Evolutionary conservation across 176 grass and related monocot genomes (phyloP), one percentile per base, ranked within the genome.

Genomic region (Carex pumila): DNA sequence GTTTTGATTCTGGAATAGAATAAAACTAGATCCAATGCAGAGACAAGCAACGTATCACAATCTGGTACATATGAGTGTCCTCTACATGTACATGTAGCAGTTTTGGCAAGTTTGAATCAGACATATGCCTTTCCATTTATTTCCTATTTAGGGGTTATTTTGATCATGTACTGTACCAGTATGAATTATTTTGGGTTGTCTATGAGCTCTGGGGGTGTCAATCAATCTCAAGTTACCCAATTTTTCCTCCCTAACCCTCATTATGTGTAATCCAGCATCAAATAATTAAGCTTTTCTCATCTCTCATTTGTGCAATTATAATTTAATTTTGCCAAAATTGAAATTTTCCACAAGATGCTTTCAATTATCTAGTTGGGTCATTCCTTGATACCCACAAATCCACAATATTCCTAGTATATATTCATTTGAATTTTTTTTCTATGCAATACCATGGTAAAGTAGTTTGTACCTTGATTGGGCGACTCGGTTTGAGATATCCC

Each of bases 381-480:
- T 75, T 21, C n/a, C 7, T 75, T 54, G 14, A 53, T 10, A 71
- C 17, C 25, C 25, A 25, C 25, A 25, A 25, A 25, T 25, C 17
- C 17, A 71, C 1, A 79, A 6, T 21, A 68, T 66, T 47, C 62
- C 49, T 85, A n/a, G 8, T 34, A 61, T 15, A 65, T 43, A 30
- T 66, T 30, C 12, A 49, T 17, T 15, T 65, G 13, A 49, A 18
- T 13, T 65, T 66, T 43, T 12, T 69, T 39, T 56, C 18, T 39
- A 64, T 67, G 6, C 5, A 50, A 39, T 37, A 81, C 14, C 75
- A 90, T 85, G 82, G 36, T 18, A 85, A 3, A 63, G 18, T 18
- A 75, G 22, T 57, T 57, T 87, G 82, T 39, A 69, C 31, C 25
- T 25, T 25, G 25, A 25, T 25, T 25, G 25, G 25, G 25, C 25